A percentile compares a stretch with the other conserved stretches of the same genome.
These are phyloP conservation scores for Dactylellina parvicollis DNA, from an alignment of 2,329 filamentous ascomycete genomes.

Conservation along the genomic window DNA sequence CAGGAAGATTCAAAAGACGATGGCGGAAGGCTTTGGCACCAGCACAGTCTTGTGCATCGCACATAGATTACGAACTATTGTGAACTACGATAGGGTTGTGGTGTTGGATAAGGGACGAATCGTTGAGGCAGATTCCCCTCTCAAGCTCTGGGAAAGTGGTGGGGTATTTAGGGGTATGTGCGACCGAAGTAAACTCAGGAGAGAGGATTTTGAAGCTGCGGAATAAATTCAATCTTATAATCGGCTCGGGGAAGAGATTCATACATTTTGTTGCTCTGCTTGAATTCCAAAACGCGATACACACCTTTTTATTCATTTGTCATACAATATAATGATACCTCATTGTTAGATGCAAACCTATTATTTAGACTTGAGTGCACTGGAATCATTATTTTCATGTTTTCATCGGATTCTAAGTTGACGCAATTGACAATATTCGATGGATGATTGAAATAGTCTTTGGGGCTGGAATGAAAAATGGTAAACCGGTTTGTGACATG, in stretches of 20 bases:
- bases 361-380: neutral
- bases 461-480: no score
- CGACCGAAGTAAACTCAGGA: conserved; percentile 79
- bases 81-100: conserved; percentile 92
- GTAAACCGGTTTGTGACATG: no score
- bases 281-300: neutral
- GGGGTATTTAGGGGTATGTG: conserved; percentile 92
- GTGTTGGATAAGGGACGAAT: conserved; percentile 93
- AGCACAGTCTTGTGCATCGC: conserved; percentile 93
- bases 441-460: no score
- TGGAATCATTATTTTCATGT: no score
- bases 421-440: no score
- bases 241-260: neutral
- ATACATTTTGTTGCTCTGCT: neutral
- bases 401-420: no score
- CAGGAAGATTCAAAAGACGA: conserved; percentile 90
- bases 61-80: conserved; percentile 88
- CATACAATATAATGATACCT: neutral
- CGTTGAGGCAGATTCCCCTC: conserved; percentile 82
- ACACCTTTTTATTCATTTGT: neutral
- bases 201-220: conserved; percentile 63
- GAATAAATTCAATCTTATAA: neutral
- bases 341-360: neutral
- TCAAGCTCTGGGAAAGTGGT: conserved; percentile 75
- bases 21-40: conserved; percentile 82